Evolutionary conservation across 257 asterid species (phyloP).

Genomic region (Phtheirospermum japonicum): DNA sequence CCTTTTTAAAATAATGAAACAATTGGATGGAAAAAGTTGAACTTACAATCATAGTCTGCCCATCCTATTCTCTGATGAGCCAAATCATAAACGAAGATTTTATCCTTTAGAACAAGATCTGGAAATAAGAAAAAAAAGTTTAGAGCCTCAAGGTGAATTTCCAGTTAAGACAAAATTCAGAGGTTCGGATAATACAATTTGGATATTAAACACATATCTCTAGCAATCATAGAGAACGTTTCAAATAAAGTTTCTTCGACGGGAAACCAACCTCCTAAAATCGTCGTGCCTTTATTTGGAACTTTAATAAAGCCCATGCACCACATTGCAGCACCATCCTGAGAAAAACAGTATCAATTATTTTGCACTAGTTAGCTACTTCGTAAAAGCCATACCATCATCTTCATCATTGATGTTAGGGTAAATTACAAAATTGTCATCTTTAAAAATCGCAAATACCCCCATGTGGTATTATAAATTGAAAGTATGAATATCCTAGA

Average conservation of each 20-base stretch:
- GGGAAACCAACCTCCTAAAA: conserved; percentile 75
- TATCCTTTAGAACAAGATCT: conserved; percentile 66
- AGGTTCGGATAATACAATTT: not conserved
- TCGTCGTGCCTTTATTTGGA: conserved; percentile 54
- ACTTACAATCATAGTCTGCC: conserved; percentile 64
- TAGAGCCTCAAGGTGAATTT: not conserved
- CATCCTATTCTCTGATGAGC: conserved; percentile 58
- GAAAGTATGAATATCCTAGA: no score
- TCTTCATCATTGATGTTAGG: not conserved
- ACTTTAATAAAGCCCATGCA: conserved; percentile 73
- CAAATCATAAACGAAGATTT: conserved; percentile 61
- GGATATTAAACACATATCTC: not conserved
- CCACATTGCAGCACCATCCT: conserved; percentile 81
- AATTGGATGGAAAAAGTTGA: not conserved
- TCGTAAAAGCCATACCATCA: conserved; percentile 6
- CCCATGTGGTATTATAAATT: not conserved
- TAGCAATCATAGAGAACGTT: not conserved
- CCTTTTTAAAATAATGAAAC: not conserved
- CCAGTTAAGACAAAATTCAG: no score
- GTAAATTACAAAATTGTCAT: not conserved
- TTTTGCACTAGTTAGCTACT: conserved; percentile 10
- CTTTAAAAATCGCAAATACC: not conserved
- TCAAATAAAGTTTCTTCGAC: not conserved
- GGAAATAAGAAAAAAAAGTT: conserved; percentile 29
- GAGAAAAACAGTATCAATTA: conserved; percentile 22